phyloP scores from a whole-genome alignment of 805 yeast species.

The Wickerhamomyces chambardii region DNA sequence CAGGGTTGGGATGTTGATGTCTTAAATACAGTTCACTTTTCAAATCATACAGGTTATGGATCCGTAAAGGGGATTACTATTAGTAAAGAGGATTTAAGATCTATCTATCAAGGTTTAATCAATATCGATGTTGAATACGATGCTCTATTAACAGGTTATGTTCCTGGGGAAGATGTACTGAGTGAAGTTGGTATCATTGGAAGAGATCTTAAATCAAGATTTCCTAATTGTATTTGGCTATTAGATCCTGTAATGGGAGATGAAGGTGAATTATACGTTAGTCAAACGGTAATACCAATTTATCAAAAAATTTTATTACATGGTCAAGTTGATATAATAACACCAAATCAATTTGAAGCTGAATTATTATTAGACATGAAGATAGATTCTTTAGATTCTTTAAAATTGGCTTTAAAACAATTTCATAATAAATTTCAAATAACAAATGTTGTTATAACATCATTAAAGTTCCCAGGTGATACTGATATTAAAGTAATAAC shows the following conservation, averaged over 20 bases:
- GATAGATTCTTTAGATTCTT: conserved; percentile 27
- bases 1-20: conserved; percentile 67
- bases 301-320: conserved; percentile 35
- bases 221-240: conserved; percentile 37
- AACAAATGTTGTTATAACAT: conserved; percentile 59
- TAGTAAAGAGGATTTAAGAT: conserved; percentile 27
- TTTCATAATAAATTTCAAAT: conserved; percentile 43
- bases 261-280: conserved; percentile 62
- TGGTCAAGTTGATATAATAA: conserved; percentile 57
- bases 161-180: conserved; percentile 48
- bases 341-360: conserved; percentile 89
- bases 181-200: conserved; percentile 31
- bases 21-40: conserved; percentile 54
- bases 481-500: conserved; percentile 5
- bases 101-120: conserved; percentile 30
- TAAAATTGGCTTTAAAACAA: conserved; percentile 34
- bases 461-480: conserved; percentile 27
- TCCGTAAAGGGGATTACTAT: conserved; percentile 38
- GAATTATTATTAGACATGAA: conserved; percentile 55
- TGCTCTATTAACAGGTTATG: conserved; percentile 59
- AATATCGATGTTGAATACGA: conserved; percentile 28
- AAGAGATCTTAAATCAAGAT: conserved; percentile 22
- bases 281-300: conserved; percentile 48
- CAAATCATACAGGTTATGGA: conserved; percentile 70
- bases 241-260: conserved; percentile 82